These are phyloP conservation scores for Symbiodinium pilosum DNA, from an alignment of 73 alveolate genomes.

Conservation along the genomic window DNA sequence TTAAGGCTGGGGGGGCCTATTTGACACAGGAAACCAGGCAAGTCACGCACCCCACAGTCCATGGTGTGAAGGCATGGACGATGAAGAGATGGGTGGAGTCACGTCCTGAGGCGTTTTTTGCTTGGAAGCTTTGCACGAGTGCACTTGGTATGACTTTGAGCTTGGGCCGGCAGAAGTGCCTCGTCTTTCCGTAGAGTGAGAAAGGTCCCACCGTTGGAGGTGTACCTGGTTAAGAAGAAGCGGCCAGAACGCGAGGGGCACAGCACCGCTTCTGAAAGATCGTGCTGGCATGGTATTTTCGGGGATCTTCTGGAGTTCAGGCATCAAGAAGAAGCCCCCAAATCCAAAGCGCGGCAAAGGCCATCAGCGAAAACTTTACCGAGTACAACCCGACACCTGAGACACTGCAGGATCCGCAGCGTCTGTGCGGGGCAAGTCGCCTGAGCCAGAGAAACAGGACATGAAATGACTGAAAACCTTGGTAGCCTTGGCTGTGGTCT, in stretches of 20 bases:
- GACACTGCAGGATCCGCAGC: neutral
- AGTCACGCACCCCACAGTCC: neutral
- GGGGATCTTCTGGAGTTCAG: too few species aligned
- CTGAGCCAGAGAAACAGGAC: too few species aligned
- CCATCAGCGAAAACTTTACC: neutral
- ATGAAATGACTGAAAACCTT: too few species aligned
- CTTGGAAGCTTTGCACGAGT: neutral
- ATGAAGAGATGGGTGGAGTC: slow-evolving; percentile 49
- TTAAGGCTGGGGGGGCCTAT: too few species aligned
- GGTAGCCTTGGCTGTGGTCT: too few species aligned
- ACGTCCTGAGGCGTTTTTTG: neutral
- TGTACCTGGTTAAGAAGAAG: slow-evolving; percentile 76
- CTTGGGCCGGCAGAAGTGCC: neutral
- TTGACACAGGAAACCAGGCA: too few species aligned
- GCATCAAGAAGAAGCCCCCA: neutral
- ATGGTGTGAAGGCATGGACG: slow-evolving; percentile 72
- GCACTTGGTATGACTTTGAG: neutral
- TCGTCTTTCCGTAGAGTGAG: too few species aligned
- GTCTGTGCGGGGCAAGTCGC: neutral
- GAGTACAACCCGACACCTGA: neutral
- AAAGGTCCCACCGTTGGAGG: slow-evolving; percentile 39
- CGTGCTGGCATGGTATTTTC: too few species aligned
- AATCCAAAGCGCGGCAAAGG: slow-evolving; percentile 4
- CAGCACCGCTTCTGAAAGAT: too few species aligned
- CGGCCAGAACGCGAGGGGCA: slow-evolving; percentile 50